Base-by-base conservation (phyloP, 2,329 filamentous ascomycete genomes). In the Colletotrichum paranaense region DNA sequence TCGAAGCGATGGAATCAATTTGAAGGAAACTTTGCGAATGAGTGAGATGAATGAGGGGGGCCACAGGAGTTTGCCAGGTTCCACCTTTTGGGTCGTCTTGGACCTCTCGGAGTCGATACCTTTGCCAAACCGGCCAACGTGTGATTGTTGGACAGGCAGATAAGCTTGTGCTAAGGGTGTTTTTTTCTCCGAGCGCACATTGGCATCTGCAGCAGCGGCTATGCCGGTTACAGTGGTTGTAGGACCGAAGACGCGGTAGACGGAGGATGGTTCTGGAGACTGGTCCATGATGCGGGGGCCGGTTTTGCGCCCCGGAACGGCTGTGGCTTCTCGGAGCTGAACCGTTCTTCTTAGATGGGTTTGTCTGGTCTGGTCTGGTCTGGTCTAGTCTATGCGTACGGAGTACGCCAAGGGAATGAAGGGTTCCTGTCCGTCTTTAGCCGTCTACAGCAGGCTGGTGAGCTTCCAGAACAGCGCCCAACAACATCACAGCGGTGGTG, bases 81-180 rank as follows among this genome's bases (percentile, higher is more conserved):
- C 71, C 67, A 73, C 71, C 52, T 55, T 62, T 62, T 26, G 8
- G 22, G 52, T 30, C 30, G 22, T 22, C 3, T 35, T 70, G 59
- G 67, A 66, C 67, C 67, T 73, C 60, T 65, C 71, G 56, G 67
- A 73, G 71, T 71, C 62, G 56, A 56, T 73, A 49, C 71, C 71
- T 57, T n/a, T 56, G 56, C 60, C 46, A 26, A 30, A 60, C 60
- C 46, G 46, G 19, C 28, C 67, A 66, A 38, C 32, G 71, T 71
- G 38, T 71, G 67, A 71, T 73, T 71, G 60, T 26, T 70, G 71
- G 56, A 71, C 49, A 55, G 56, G 49, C 56, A 66, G 56, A 73
- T 56, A 62, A 62, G 60, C 67, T 57, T 60, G 60, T 52, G 46
- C 35, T 28, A 46, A 16, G 5, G 5, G n/a, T 14, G 9, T 19